Conservation (phyloP, 1,284 basidiomycete genomes). For the Fomitiporia mediterranea region DNA sequence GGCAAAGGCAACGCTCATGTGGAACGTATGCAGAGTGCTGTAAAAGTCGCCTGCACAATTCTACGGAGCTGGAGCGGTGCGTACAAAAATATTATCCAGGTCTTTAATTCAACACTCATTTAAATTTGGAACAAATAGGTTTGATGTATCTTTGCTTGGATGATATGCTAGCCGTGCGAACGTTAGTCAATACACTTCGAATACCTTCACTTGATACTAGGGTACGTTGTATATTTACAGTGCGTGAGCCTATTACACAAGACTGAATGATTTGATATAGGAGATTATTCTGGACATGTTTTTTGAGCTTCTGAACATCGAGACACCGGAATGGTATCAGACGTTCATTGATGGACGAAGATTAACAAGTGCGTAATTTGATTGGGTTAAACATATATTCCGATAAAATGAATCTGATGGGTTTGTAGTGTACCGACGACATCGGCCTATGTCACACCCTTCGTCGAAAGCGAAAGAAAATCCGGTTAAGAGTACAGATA, state of each 20-base stretch:
- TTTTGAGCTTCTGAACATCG: conserved; percentile 90
- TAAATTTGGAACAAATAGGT: conserved; percentile 49
- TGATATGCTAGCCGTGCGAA: conserved; percentile 79
- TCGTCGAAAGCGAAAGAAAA: conserved; percentile 29
- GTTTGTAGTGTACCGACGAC: conserved; percentile 58
- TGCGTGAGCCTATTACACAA: conserved; percentile 1
- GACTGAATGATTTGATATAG: conserved; percentile 36
- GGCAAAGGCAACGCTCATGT: conserved; percentile 75
- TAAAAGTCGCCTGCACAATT: conserved; percentile 79
- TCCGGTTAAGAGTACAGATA: conserved; percentile 45
- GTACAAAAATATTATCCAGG: conserved; percentile 27
- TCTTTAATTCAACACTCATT: conserved; percentile 15
- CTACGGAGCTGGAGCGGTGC: conserved; percentile 91
- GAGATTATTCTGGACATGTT: conserved; percentile 92
- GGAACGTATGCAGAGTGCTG: conserved; percentile 73
- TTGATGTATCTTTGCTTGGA: conserved; percentile 94
- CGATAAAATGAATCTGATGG: background rate
- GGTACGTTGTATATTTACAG: conserved; percentile 40
- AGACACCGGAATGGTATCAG: conserved; percentile 84
- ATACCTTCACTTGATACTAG: conserved; percentile 86
- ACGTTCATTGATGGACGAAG: conserved; percentile 85
- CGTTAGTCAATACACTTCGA: conserved; percentile 80
- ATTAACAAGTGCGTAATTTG: conserved; percentile 63
- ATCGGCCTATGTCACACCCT: conserved; percentile 37
- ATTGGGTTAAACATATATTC: background rate